phyloP scores from a whole-genome alignment of 106 monocot species.

The Acanthochlamys bracteata region DNA sequence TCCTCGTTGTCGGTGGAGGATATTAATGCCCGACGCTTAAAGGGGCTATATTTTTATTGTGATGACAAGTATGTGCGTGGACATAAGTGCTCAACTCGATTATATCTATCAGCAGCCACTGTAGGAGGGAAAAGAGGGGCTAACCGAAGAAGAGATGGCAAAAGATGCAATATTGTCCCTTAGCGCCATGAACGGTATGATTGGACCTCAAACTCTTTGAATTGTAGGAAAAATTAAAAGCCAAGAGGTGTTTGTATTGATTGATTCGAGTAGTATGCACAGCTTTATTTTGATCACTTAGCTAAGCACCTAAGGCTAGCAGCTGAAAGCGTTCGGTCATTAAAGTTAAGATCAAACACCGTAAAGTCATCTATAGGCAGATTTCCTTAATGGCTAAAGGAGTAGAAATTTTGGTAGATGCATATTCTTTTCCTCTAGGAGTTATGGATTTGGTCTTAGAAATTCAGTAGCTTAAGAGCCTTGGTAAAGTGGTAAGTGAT shows the following conservation, averaged over 20 bases:
- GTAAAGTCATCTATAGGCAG: neutral
- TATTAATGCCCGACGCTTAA: neutral
- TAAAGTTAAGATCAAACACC: neutral
- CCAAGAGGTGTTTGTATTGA: neutral
- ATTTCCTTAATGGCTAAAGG: neutral
- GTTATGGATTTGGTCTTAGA: neutral
- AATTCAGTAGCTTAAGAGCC: neutral
- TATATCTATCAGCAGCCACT: neutral
- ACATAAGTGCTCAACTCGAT: neutral
- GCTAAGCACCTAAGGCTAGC: neutral
- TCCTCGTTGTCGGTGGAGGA: neutral
- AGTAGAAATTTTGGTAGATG: neutral
- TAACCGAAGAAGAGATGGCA: neutral
- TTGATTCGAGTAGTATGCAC: neutral
- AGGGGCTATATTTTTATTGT: neutral
- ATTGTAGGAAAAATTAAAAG: neutral
- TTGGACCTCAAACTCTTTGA: neutral
- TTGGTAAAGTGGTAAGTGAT: neutral
- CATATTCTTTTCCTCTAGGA: neutral
- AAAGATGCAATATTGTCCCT: neutral
- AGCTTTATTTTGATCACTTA: neutral
- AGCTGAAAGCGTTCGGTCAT: neutral
- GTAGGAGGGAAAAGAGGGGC: no score
- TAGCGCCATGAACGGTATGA: neutral
- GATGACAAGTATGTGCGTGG: neutral